Base-by-base conservation (phyloP, 2,329 filamentous ascomycete genomes). In the Fusarium xyrophilum region DNA sequence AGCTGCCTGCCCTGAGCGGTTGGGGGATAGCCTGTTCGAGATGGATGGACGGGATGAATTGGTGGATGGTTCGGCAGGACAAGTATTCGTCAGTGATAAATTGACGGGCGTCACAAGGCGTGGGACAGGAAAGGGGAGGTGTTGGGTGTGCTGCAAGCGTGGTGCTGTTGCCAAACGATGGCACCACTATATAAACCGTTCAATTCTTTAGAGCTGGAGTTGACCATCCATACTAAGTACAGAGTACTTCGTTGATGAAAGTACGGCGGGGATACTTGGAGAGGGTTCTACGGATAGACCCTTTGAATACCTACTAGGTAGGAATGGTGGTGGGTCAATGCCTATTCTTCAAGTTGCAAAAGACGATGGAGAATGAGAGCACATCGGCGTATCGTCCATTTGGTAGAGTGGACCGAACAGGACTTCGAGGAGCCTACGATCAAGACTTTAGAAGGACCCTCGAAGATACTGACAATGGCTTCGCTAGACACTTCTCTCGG, bases 141-240 rank as follows among this genome's bases (percentile, higher is more conserved):
- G 25, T 30, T 39, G 40, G 56, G 43, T 44, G 56, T 46, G 59
- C 62, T 71, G 68, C 65, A 66, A 56, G 60, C 44, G 71, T 70
- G 70, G 66, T 73, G 70, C 70, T 68, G 63, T 70, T 58, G 59
- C 56, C 36, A 48, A 56, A 56, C 19, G 44, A 56, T 73, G 71
- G 71, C 61, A 68, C 68, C 69, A 73, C 71, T 46, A 47, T 46
- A 47, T 39, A 47, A 60, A 51, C 35, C 25, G 36, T 21, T 58
- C 13, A 44, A 40, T 51, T 44, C 25, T 27, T 44, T 25, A 47
- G 38, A 64, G 46, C 35, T 59, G 46, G 44, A 36, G 42, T 35
- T 54, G 38, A 33, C 21, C 28, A 30, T n/a, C n/a, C n/a, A n/a
- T n/a, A n/a, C n/a, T n/a, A n/a, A n/a, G n/a, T n/a, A n/a, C n/a